Conservation (phyloP, 257 asterid genomes). For the Coffea canephora region DNA sequence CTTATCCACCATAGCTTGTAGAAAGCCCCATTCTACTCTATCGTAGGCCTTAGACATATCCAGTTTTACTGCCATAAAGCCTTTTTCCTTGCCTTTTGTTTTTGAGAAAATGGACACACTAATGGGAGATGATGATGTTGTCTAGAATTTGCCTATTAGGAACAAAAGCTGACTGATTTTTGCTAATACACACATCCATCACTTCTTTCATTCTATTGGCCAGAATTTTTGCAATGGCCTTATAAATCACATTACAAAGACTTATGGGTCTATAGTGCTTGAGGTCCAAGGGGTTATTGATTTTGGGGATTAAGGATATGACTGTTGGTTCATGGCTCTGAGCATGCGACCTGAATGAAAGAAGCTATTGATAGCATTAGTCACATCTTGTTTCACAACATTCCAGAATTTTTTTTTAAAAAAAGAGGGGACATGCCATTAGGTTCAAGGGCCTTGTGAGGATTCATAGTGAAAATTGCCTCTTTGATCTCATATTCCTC, state of each 20-base stretch:
- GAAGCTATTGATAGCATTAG: background rate
- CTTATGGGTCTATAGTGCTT: background rate
- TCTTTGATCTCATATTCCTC: background rate
- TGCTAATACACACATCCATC: too few species aligned
- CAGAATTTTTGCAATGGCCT: background rate
- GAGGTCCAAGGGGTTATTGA: background rate
- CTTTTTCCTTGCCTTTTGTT: too few species aligned
- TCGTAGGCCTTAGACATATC: background rate
- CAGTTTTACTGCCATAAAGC: background rate
- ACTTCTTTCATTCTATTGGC: background rate
- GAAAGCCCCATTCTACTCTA: background rate
- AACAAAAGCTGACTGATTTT: background rate
- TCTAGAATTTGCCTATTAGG: too few species aligned
- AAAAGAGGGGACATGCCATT: background rate
- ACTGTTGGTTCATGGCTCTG: too few species aligned
- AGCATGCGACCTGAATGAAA: background rate
- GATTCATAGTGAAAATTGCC: background rate
- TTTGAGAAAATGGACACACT: too few species aligned
- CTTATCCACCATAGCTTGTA: background rate
- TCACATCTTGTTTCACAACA: background rate
- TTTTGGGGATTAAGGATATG: background rate
- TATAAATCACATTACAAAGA: background rate
- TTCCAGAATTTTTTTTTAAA: background rate
- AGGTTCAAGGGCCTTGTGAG: background rate
- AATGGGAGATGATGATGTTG: too few species aligned